Evolutionary conservation across 495 filamentous ascomycete species (phyloP).

Genomic region (Penicillium lividum): DNA sequence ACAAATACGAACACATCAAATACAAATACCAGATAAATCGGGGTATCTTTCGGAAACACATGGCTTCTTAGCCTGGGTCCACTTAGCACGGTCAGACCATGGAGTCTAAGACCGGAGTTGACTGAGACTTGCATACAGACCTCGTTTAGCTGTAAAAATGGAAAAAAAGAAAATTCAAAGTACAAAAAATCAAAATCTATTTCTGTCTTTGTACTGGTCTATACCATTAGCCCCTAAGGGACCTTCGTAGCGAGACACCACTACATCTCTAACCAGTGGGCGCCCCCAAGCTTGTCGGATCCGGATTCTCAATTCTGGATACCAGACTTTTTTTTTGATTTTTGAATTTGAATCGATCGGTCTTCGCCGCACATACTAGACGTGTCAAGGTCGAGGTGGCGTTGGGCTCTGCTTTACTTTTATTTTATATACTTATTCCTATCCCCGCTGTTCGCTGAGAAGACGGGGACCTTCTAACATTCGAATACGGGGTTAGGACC

Average conservation of each 20-base stretch:
- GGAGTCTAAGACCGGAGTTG: neutral
- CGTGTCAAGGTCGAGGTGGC: slow-evolving; percentile 1
- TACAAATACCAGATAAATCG: too few relatives aligned
- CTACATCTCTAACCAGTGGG: neutral
- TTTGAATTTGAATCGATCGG: neutral
- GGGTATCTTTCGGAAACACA: neutral
- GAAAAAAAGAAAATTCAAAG: neutral
- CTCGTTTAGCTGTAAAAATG: neutral
- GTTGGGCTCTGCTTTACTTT: neutral
- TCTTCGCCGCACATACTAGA: slow-evolving; percentile 1
- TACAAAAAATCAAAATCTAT: slow-evolving; percentile 2
- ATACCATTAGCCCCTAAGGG: neutral
- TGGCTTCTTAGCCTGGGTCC: neutral
- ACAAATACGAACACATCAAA: too few relatives aligned
- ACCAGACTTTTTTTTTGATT: neutral
- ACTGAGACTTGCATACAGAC: slow-evolving; percentile 4
- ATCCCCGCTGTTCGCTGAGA: neutral
- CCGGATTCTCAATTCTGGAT: neutral
- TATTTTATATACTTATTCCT: slow-evolving; percentile 3
- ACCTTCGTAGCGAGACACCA: neutral
- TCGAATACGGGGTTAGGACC: neutral
- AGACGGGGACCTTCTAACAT: slow-evolving; percentile 1
- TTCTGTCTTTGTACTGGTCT: neutral
- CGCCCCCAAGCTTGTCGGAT: slow-evolving; percentile 2
- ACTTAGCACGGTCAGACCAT: neutral